Percentiles rank a stretch among this genome's conserved stretches.
phyloP scores from a whole-genome alignment of 2,329 filamentous ascomycete species.

The Aureobasidium musti region DNA sequence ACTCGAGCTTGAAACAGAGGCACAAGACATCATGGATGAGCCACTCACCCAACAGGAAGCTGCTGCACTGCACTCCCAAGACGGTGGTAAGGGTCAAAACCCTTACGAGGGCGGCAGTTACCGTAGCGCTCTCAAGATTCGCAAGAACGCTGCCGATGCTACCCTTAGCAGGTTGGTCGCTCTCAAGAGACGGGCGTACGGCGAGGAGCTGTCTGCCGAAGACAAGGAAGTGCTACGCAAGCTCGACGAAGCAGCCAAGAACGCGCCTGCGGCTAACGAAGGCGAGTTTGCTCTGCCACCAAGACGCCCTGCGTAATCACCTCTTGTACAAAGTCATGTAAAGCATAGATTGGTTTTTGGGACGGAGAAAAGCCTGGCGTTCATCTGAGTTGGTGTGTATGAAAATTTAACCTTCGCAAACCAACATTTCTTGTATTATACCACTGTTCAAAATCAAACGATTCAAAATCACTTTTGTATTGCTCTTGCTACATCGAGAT shows the following conservation, averaged over 20 bases:
- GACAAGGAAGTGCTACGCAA: slow-evolving; percentile 29
- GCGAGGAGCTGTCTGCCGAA: slow-evolving; percentile 29
- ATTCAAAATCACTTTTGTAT: neutral
- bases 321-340: slow-evolving; percentile 21
- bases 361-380: slow-evolving; percentile 24
- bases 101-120: slow-evolving; percentile 25
- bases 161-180: slow-evolving; percentile 30
- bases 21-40: slow-evolving; percentile 27
- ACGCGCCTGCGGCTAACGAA: slow-evolving; percentile 3
- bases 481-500: neutral
- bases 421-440: slow-evolving; percentile 1
- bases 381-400: slow-evolving; percentile 19
- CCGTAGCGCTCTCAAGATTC: slow-evolving; percentile 19
- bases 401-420: slow-evolving; percentile 1
- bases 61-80: slow-evolving; percentile 17
- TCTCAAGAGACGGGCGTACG: slow-evolving; percentile 28
- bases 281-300: slow-evolving; percentile 10
- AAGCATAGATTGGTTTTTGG: slow-evolving; percentile 22
- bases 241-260: slow-evolving; percentile 20
- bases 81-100: slow-evolving; percentile 20
- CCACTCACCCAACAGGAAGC: slow-evolving; percentile 30
- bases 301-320: slow-evolving; percentile 9
- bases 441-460: neutral
- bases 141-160: slow-evolving; percentile 27
- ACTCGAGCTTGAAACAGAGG: slow-evolving; percentile 20